Percentiles rank a stretch among this genome's conserved stretches.
phyloP scores from a whole-genome alignment of 2,329 filamentous ascomycete genomes.

The Fusarium sp. region DNA sequence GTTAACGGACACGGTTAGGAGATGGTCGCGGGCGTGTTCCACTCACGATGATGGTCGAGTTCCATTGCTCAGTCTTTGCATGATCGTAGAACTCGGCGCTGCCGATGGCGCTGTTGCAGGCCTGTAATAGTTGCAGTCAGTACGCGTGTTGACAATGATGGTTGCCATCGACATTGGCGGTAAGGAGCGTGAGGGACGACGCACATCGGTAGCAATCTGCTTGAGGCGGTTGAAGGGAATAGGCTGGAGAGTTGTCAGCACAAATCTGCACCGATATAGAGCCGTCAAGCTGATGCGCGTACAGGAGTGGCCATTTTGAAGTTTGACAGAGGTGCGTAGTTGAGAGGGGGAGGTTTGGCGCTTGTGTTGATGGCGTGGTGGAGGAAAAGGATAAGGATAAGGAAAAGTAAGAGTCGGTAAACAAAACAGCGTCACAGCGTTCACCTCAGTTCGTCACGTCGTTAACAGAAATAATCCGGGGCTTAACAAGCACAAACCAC shows the following conservation, averaged over 20 bases:
- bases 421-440: slow-evolving; percentile 44
- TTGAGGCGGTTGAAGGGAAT: slow-evolving; percentile 81
- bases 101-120: slow-evolving; percentile 83
- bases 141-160: slow-evolving; percentile 12
- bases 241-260: slow-evolving; percentile 65
- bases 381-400: slow-evolving; percentile 15
- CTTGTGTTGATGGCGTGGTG: slow-evolving; percentile 41
- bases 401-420: slow-evolving; percentile 43
- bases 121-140: slow-evolving; percentile 62
- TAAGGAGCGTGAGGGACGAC: slow-evolving; percentile 48
- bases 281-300: slow-evolving; percentile 21
- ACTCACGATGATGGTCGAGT: slow-evolving; percentile 88
- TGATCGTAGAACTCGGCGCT: slow-evolving; percentile 87
- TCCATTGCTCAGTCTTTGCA: slow-evolving; percentile 86
- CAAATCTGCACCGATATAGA: background rate
- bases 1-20: slow-evolving; percentile 28
- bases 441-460: slow-evolving; percentile 40
- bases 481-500: slow-evolving; percentile 32
- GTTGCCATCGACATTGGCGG: slow-evolving; percentile 26
- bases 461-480: slow-evolving; percentile 40
- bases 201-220: slow-evolving; percentile 87
- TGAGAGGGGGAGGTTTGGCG: slow-evolving; percentile 36
- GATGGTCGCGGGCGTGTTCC: slow-evolving; percentile 12
- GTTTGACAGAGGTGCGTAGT: slow-evolving; percentile 26
- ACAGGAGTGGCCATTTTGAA: slow-evolving; percentile 55